phyloP scores from a whole-genome alignment of 345 rosid species.

The Eucalyptus curtisii region DNA sequence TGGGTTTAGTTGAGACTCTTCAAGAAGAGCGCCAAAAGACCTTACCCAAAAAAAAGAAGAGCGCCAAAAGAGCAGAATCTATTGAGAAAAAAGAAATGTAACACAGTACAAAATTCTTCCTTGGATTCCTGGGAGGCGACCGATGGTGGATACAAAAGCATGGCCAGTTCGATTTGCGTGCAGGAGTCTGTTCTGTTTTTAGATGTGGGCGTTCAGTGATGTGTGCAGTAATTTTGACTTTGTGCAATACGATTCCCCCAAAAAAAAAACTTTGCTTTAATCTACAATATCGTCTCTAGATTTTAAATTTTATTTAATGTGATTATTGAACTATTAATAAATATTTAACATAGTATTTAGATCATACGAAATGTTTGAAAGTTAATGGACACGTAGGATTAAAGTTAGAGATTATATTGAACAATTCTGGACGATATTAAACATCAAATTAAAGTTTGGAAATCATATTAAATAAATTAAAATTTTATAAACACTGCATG shows the following conservation, averaged over 20 bases:
- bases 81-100: background rate
- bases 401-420: background rate
- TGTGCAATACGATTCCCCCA: no score
- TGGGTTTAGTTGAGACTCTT: background rate
- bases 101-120: background rate
- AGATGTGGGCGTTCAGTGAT: background rate
- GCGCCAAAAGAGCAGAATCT: background rate
- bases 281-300: fast-evolving
- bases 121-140: background rate
- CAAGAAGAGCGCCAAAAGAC: background rate
- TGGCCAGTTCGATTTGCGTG: background rate
- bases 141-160: background rate
- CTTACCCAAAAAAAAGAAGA: no score
- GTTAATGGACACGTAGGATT: no score
- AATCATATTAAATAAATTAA: background rate
- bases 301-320: background rate
- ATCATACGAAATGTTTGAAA: no score
- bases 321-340: no score
- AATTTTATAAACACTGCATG: background rate
- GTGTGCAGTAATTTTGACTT: no score
- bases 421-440: fast-evolving
- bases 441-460: background rate
- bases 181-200: background rate
- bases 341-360: no score
- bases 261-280: no score